A percentile compares a stretch with the other conserved stretches of the same genome.
phyloP scores from a whole-genome alignment of 2,329 filamentous ascomycete genomes.

The Ophiostoma sp. region DNA sequence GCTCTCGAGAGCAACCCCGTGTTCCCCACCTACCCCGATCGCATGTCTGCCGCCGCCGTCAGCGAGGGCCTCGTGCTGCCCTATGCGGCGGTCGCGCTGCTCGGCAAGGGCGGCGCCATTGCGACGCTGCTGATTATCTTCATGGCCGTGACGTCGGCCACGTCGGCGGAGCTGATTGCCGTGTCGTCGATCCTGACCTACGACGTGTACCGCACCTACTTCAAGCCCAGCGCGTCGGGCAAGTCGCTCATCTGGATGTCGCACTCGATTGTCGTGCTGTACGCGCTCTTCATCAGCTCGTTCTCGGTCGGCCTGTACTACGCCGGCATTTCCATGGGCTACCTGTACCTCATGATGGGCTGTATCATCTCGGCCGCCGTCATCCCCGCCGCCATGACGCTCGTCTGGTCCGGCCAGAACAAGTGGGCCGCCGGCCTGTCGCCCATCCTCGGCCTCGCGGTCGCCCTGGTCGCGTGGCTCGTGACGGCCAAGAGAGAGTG shows the following conservation, averaged over 20 bases:
- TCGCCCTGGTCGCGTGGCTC: constrained; percentile 69
- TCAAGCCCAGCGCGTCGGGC: constrained; percentile 71
- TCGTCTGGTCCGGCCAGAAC: constrained; percentile 77
- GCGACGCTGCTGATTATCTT: constrained; percentile 77
- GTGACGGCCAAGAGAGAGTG: constrained; percentile 68
- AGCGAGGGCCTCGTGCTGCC: constrained; percentile 79
- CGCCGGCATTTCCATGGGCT: constrained; percentile 78
- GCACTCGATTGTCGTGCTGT: constrained; percentile 64
- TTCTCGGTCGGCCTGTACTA: constrained; percentile 73
- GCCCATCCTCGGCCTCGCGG: constrained; percentile 63
- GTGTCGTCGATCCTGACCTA: constrained; percentile 86
- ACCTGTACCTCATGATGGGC: constrained; percentile 71
- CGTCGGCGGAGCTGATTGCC: constrained; percentile 77
- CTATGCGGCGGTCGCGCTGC: constrained; percentile 74
- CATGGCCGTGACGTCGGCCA: constrained; percentile 83
- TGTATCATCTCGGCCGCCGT: constrained; percentile 84
- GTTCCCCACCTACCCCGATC: constrained; percentile 67
- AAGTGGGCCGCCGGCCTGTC: constrained; percentile 66
- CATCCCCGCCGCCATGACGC: constrained; percentile 71
- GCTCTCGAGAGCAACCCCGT: constrained; percentile 68
- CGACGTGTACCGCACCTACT: constrained; percentile 81
- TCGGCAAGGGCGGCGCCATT: constrained; percentile 75
- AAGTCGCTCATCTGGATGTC: constrained; percentile 74
- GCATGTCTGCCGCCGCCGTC: constrained; percentile 69
- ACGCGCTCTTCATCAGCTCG: constrained; percentile 69